A percentile compares a stretch with the other conserved stretches of the same genome.
phyloP scores from a whole-genome alignment of 441 rosid genomes.

The Corymbia citriodora region DNA sequence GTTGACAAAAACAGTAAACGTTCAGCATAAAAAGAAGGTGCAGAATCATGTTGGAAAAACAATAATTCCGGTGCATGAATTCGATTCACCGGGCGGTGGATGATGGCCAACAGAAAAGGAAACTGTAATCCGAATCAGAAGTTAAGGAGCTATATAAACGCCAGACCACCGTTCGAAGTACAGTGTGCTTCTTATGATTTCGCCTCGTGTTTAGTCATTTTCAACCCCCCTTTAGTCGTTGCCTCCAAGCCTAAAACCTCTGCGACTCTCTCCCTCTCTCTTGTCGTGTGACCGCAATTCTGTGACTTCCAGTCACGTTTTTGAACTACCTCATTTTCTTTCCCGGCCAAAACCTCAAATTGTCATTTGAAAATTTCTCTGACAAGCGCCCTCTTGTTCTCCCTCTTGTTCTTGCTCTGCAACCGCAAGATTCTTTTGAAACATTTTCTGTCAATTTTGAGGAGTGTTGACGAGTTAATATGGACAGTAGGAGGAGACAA shows the following conservation, averaged over 20 bases:
- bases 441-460: background rate
- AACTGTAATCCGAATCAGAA: background rate
- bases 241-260: background rate
- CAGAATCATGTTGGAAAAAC: background rate
- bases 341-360: background rate
- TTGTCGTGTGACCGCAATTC: background rate
- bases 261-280: background rate
- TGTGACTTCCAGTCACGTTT: background rate
- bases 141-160: background rate
- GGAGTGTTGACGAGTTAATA: background rate
- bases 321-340: background rate
- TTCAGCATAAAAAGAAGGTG: background rate
- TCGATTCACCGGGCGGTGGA: background rate
- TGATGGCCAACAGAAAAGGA: background rate
- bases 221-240: background rate
- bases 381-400: background rate
- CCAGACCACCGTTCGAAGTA: background rate
- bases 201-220: background rate
- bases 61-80: background rate
- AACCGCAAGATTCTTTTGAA: background rate
- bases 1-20: background rate
- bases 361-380: background rate
- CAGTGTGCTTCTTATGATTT: background rate
- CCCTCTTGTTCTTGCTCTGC: background rate
- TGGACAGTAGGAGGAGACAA: constrained; percentile 49